A percentile compares a stretch with the other conserved stretches of the same genome.
These are phyloP conservation scores for Geotrichum fermentans DNA, from an alignment of 1,139 yeast species.

Conservation along the genomic window DNA sequence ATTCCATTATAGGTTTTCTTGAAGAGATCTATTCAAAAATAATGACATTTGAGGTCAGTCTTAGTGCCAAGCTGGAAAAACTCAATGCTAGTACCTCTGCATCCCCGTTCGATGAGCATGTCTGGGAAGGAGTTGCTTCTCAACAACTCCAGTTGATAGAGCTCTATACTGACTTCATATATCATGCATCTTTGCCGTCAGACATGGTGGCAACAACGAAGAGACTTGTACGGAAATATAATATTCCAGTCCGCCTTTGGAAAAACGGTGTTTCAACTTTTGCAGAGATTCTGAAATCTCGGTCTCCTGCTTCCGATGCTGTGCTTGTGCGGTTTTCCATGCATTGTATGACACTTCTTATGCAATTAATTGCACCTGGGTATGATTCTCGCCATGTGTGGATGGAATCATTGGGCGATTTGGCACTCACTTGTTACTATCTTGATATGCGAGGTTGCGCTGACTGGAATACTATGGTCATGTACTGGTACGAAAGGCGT, in stretches of 20 bases:
- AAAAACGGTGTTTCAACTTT: conserved; percentile 33
- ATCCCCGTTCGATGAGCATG: conserved; percentile 9
- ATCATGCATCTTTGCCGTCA: conserved; percentile 11
- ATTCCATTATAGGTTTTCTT: conserved; percentile 5
- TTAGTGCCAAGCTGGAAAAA: neutral
- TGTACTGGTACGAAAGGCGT: conserved; percentile 35
- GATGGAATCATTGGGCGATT: conserved; percentile 37
- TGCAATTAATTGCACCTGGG: conserved; percentile 33
- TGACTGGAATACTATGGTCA: conserved; percentile 33
- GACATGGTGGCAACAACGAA: conserved; percentile 1
- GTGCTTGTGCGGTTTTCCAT: conserved; percentile 30
- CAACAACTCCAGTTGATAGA: conserved; percentile 15
- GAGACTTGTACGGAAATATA: conserved; percentile 30
- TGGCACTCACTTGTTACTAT: conserved; percentile 33
- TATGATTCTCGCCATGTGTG: conserved; percentile 33
- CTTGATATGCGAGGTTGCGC: conserved; percentile 24
- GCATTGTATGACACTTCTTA: conserved; percentile 30
- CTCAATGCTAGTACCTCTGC: neutral
- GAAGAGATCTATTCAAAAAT: conserved; percentile 9
- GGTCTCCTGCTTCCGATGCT: conserved; percentile 29
- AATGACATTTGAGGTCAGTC: conserved; percentile 7
- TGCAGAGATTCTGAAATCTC: conserved; percentile 30
- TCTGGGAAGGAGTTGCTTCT: conserved; percentile 15
- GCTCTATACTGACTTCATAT: conserved; percentile 15
- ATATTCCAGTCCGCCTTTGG: conserved; percentile 35